phyloP scores from a whole-genome alignment of 2,329 filamentous ascomycete genomes.

The Curvularia hawaiiensis region DNA sequence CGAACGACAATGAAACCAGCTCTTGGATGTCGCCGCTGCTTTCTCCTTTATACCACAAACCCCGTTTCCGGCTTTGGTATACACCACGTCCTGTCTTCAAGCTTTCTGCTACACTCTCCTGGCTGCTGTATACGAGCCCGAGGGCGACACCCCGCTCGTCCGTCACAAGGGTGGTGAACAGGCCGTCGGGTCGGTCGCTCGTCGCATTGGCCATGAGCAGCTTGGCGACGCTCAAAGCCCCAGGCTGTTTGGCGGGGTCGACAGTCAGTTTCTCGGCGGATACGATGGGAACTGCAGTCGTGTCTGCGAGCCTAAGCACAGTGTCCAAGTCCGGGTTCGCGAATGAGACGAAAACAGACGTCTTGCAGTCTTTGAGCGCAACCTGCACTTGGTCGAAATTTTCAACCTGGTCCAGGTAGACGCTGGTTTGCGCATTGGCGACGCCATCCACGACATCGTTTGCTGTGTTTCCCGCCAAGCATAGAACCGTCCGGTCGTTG shows the following conservation, averaged over 20 bases:
- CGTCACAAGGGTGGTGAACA: constrained; percentile 88
- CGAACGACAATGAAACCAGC: constrained; percentile 79
- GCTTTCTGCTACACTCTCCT: constrained; percentile 87
- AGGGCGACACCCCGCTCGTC: constrained; percentile 85
- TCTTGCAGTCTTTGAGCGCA: constrained; percentile 57
- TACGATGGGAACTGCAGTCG: constrained; percentile 70
- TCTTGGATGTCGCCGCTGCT: constrained; percentile 94
- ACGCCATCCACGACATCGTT: constrained; percentile 49
- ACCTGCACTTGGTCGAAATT: constrained; percentile 52
- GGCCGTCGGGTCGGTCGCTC: constrained; percentile 80
- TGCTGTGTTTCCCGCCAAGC: constrained; percentile 52
- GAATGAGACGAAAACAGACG: constrained; percentile 58
- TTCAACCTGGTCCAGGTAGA: constrained; percentile 51
- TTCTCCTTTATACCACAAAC: constrained; percentile 95
- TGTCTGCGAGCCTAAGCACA: constrained; percentile 50
- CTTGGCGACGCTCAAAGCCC: constrained; percentile 68
- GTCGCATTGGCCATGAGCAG: constrained; percentile 76
- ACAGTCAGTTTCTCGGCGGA: constrained; percentile 73
- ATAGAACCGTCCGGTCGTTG: constrained; percentile 62
- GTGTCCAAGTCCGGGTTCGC: constrained; percentile 47
- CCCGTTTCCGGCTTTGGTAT: constrained; percentile 94
- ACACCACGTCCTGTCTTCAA: constrained; percentile 81
- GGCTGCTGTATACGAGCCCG: constrained; percentile 92
- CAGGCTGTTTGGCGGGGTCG: constrained; percentile 62
- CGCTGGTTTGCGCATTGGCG: constrained; percentile 50